Conservation (phyloP, 768 basidiomycete genomes). For the Aureoboletus auriporus region DNA sequence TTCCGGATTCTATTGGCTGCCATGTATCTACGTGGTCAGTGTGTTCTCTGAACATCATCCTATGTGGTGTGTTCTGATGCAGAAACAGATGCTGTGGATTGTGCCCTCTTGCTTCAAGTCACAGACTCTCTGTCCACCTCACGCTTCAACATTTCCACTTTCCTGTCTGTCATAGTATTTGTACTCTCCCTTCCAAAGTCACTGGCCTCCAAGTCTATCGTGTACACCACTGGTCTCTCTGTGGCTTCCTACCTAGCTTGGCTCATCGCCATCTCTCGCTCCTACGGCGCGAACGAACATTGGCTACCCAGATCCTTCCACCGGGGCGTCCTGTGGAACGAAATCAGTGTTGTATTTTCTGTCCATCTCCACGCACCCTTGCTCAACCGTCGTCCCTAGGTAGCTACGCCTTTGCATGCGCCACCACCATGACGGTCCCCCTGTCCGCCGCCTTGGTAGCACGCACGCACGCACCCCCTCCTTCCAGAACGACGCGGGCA, state of each 20-base stretch:
- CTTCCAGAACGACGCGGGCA: constrained; percentile 39
- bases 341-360: constrained; percentile 47
- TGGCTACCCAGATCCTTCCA: constrained; percentile 33
- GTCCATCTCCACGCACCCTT: background rate
- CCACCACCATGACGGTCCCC: constrained; percentile 60
- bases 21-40: constrained; percentile 66
- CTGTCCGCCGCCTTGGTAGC: constrained; percentile 59
- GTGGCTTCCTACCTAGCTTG: constrained; percentile 57
- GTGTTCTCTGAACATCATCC: background rate
- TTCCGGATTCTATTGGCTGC: constrained; percentile 51
- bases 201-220: constrained; percentile 48
- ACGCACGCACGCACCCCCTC: constrained; percentile 9
- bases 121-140: constrained; percentile 33
- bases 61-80: constrained; percentile 7
- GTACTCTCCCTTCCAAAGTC: constrained; percentile 55
- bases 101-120: constrained; percentile 45
- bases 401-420: constrained; percentile 58
- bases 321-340: constrained; percentile 57
- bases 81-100: constrained; percentile 49
- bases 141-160: constrained; percentile 37
- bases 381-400: constrained; percentile 32
- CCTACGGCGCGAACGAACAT: constrained; percentile 47
- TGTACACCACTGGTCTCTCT: constrained; percentile 59
- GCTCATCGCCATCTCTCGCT: constrained; percentile 51
- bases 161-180: constrained; percentile 40